Evolutionary conservation across 345 rosid genomes (phyloP).

Genomic region (Balakata baccata): DNA sequence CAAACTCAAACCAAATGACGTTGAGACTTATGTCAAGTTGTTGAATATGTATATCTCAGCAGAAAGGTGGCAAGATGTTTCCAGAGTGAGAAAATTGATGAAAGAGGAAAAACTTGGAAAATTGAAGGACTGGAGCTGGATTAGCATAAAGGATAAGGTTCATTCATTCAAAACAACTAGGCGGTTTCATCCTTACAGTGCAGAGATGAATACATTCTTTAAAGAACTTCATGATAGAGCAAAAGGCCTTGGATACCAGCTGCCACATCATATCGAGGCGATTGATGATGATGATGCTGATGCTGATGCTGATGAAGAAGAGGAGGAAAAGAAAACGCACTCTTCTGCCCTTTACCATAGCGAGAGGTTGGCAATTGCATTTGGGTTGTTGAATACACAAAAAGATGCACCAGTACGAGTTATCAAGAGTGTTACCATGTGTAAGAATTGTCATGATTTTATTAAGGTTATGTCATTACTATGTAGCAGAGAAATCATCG

Average conservation of each 20-base stretch:
- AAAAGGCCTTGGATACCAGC: constrained; percentile 28
- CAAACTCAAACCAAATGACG: constrained; percentile 37
- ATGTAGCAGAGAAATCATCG: constrained; percentile 36
- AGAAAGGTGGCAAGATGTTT: constrained; percentile 44
- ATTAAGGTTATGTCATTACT: constrained; percentile 35
- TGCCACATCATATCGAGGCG: constrained; percentile 8
- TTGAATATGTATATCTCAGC: constrained; percentile 33
- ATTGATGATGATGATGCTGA: constrained; percentile 18
- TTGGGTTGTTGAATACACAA: constrained; percentile 42
- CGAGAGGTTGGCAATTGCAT: constrained; percentile 48
- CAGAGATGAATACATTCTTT: constrained; percentile 25
- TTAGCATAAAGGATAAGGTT: constrained; percentile 40
- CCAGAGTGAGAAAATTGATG: constrained; percentile 35
- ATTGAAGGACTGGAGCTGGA: constrained; percentile 52
- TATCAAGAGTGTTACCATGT: constrained; percentile 38
- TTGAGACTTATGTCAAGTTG: constrained; percentile 31
- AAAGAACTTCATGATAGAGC: constrained; percentile 37
- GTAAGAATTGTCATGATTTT: constrained; percentile 52
- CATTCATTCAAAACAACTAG: constrained; percentile 37
- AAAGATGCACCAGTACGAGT: constrained; percentile 33
- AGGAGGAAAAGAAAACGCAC: constrained; percentile 12
- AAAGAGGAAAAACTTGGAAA: constrained; percentile 29
- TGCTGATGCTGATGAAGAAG: neutral
- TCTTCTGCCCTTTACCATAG: constrained; percentile 37
- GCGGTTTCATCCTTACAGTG: constrained; percentile 16